Percentiles rank a stretch among this genome's conserved stretches.
Conservation (phyloP, 78 protist genomes). For the Dictyostelium discoideum region DNA sequence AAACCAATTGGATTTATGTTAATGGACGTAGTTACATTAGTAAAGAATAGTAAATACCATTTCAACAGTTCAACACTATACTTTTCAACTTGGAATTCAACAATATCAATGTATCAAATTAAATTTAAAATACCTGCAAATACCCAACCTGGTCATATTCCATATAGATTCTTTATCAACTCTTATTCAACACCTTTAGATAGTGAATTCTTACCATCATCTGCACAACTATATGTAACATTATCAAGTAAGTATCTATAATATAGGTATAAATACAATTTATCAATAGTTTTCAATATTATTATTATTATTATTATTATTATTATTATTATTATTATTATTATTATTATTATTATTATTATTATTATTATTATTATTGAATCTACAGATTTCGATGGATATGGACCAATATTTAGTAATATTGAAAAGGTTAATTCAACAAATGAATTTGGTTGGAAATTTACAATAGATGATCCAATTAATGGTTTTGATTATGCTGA, state of each 20-base stretch:
- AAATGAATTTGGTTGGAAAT: neutral
- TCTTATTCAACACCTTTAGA: neutral
- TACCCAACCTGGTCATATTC: neutral
- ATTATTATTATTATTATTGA: no score
- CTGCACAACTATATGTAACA: neutral
- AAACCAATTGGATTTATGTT: neutral
- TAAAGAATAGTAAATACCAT: neutral
- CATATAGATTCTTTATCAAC: neutral
- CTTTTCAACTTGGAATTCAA: neutral
- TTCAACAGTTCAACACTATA: no score
- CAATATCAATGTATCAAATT: neutral
- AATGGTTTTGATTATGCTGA: neutral
- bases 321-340: no score
- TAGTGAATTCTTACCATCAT: neutral
- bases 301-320: no score
- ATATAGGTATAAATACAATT: no score
- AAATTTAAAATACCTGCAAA: neutral
- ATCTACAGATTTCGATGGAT: neutral
- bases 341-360: no score
- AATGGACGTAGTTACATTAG: neutral
- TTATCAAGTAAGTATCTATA: neutral
- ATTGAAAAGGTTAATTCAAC: neutral
- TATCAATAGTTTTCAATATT: no score
- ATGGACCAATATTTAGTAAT: neutral
- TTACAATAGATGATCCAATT: no score